phyloP scores from a whole-genome alignment of 2,329 filamentous ascomycete genomes.

The Pseudohalonectria lignicola region DNA sequence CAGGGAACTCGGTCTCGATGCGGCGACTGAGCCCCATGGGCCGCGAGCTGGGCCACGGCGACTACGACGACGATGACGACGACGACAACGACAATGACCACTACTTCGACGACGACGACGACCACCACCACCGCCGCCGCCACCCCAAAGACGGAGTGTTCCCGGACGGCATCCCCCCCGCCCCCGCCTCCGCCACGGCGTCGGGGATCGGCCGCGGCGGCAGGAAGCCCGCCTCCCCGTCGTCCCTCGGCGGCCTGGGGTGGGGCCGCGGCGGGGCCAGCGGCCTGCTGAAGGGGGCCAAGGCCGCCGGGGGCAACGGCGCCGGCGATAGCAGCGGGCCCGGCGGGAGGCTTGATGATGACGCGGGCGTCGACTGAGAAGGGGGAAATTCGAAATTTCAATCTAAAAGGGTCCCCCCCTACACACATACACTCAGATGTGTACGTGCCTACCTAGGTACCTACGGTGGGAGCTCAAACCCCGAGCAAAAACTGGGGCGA shows the following conservation, averaged over 20 bases:
- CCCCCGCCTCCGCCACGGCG: conserved; percentile 3
- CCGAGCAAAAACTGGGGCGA: too few species aligned
- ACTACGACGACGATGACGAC: conserved; percentile 28
- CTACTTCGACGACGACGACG: conserved; percentile 19
- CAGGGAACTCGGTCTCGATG: conserved; percentile 28
- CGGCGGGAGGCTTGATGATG: too few species aligned
- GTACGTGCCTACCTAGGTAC: too few species aligned
- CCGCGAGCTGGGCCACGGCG: conserved; percentile 24
- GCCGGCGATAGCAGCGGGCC: too few species aligned
- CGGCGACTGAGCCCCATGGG: conserved; percentile 34
- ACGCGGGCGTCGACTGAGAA: too few species aligned
- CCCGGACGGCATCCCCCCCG: too few species aligned
- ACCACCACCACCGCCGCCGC: too few species aligned
- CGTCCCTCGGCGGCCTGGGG: not conserved
- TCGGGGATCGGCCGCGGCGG: not conserved
- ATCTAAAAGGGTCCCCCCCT: too few species aligned
- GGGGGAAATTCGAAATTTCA: too few species aligned
- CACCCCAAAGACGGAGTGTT: too few species aligned
- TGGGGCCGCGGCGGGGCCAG: conserved; percentile 23
- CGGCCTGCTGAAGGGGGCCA: conserved; percentile 14
- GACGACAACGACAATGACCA: conserved; percentile 18
- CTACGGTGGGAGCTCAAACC: too few species aligned
- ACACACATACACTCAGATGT: too few species aligned
- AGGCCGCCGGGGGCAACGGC: not conserved
- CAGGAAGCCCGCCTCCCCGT: not conserved